A percentile compares a stretch with the other conserved stretches of the same genome.
These are phyloP conservation scores for Lyophyllum semitale DNA, from an alignment of 768 basidiomycete genomes.

Conservation along the genomic window DNA sequence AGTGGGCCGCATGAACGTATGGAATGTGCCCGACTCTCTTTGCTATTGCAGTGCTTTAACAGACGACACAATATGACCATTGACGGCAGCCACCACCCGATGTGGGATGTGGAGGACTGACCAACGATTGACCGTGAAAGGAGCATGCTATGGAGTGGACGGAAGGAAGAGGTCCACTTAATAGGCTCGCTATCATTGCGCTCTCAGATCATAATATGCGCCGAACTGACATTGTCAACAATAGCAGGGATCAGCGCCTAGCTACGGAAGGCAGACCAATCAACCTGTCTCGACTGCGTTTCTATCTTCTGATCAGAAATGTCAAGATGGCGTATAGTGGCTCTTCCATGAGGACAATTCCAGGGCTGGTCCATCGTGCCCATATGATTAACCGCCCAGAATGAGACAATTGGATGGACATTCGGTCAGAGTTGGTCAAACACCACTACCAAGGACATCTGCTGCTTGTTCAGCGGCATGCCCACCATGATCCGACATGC, in stretches of 20 bases:
- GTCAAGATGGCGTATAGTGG: constrained; percentile 79
- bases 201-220: too few relatives aligned
- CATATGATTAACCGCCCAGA: constrained; percentile 77
- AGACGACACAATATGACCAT: too few relatives aligned
- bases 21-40: too few relatives aligned
- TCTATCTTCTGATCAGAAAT: constrained; percentile 27
- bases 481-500: constrained; percentile 98
- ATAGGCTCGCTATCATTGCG: too few relatives aligned
- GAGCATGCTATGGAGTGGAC: too few relatives aligned
- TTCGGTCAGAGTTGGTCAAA: constrained; percentile 46
- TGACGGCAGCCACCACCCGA: too few relatives aligned
- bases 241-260: background rate
- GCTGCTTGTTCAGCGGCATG: constrained; percentile 69
- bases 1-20: too few relatives aligned
- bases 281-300: constrained; percentile 18
- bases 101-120: too few relatives aligned
- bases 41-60: too few relatives aligned
- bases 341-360: constrained; percentile 87
- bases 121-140: too few relatives aligned
- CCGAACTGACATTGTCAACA: too few relatives aligned
- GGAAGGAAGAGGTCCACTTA: too few relatives aligned
- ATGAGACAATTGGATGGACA: background rate
- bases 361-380: constrained; percentile 84
- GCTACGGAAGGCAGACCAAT: constrained; percentile 32
- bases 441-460: constrained; percentile 59